Base-by-base conservation (phyloP, 495 filamentous ascomycete species). In the Aspergillus indologenus region DNA sequence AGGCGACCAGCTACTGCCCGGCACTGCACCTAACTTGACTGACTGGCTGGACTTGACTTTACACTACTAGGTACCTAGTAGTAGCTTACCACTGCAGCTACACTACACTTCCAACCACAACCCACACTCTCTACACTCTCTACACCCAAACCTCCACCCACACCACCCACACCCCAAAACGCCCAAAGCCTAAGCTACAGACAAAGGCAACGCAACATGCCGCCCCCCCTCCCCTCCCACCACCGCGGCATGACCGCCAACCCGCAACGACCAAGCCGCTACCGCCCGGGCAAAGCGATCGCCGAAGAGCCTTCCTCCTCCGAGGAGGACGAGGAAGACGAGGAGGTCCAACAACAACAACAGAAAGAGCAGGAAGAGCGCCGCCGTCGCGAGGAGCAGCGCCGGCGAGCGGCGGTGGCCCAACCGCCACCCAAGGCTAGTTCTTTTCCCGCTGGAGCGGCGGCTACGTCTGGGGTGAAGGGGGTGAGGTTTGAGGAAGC, bases 241-340 rank as follows among this genome's bases (percentile, higher is more conserved):
- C 71, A 75, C 54, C 93, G 91, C 75, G 87, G 90, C 60, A 97
- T 98, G 93, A 97, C 93, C 64, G 91, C 91, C 45, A 96, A 98
- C 69, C 91, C 90, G 4, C 72, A 88, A 59, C 86, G 86, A 64
- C 89, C 92, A 1, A 57, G 62, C 50, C 87, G 95, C 22, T 89
- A 96, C 70, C 85, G 92, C 45, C 87, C 92, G 31, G 93, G 93
- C 61, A 98, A 97, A 75, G 74, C 88, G 22, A 71, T 87, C 46
- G 86, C 82, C 9, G 84, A 86, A 64, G 87, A 90, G 31, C 71
- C 73, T 1, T 87, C 83, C 20, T 92, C 88, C 45, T 75, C 79
- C 1, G 81, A 83, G 43, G 79, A 85, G 40, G 76, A 79, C 46
- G 81, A 84, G 19, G 70, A 79, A 56, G 71, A 71, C 15, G 71